Base-by-base conservation (phyloP, 179 eudicot genomes). In the Spergularia azorica region DNA sequence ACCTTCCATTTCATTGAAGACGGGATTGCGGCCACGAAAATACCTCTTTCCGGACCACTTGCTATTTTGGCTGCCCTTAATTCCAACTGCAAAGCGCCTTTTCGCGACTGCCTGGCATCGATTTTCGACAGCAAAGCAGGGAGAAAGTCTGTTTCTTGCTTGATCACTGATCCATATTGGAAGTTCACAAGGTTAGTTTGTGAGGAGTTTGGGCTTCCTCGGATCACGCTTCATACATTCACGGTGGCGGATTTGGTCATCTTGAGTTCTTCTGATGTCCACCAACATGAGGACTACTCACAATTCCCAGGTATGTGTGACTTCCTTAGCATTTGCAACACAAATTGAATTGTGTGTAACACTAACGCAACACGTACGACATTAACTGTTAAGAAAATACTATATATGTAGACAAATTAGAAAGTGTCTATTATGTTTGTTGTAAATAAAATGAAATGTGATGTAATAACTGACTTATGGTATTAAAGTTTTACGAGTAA, bases 251-350 rank as follows among this genome's bases (percentile, higher is more conserved):
- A 68, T 14, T 78, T 83, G 16, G 9, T 74, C 12, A 83, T 75
- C 20, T 87, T 70, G 91, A 86, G 79, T 60, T 90, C 14, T 82
- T 82, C 11, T 82, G 13, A 71, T 71, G 63, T 86, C 0, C 83
- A 83, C 2, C 82, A 66, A 76, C 56, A 86, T 10, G 85, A 84
- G 63, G 93, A 89, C 64, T 87, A 13, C 88, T 85, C n/a, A 13
- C 75, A 6, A 56, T 78, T 6, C 60, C 55, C 7, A 5, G 59
- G 2, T 70, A 26, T 26, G 32, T 26, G 71, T 54, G 50, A 76
- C 32, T 26, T 26, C 32, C 32, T 26, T 26, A 26, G 32, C 32
- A 26, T 26, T 26, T 26, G 32, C 2, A 26, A 26, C 32, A 26
- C 32, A 26, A 26, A 26, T 0, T 26, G 32, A 26, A 26, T 26